These are phyloP conservation scores for Pseudonectria buxi DNA, from an alignment of 2,329 filamentous ascomycete genomes.

Conservation along the genomic window DNA sequence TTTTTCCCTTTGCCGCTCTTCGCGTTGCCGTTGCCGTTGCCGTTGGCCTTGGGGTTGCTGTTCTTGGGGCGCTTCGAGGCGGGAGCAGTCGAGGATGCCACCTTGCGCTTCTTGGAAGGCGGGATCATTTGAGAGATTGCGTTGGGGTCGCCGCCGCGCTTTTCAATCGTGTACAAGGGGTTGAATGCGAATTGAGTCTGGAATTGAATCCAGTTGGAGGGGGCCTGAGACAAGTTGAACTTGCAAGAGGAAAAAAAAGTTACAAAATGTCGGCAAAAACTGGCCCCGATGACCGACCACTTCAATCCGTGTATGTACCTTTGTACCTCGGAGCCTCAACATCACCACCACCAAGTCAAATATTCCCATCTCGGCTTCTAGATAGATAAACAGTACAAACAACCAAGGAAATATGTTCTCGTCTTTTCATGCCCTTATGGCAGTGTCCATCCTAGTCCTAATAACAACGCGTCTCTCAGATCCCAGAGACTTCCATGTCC, in stretches of 20 bases:
- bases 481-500: neutral
- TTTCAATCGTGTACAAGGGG: neutral
- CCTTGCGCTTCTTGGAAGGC: slow-evolving; percentile 33
- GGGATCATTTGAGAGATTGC: slow-evolving; percentile 22
- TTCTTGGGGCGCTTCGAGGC: slow-evolving; percentile 32
- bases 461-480: neutral
- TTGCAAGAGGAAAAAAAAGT: no score
- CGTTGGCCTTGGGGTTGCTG: slow-evolving; percentile 11
- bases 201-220: neutral
- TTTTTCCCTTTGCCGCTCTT: no score
- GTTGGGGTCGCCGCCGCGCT: slow-evolving; percentile 2
- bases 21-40: slow-evolving; percentile 23
- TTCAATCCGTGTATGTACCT: neutral
- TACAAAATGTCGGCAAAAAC: slow-evolving; percentile 13
- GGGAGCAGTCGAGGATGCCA: slow-evolving; percentile 25
- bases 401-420: neutral
- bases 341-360: slow-evolving; percentile 3
- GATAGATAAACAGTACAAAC: no score
- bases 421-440: neutral
- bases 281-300: slow-evolving; percentile 15
- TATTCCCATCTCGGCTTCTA: no score
- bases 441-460: neutral
- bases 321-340: no score
- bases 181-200: no score
- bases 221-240: no score